These are phyloP conservation scores for Straminergon stramineum DNA, from an alignment of 225 moss, liverwort and hornwort genomes.

Conservation along the genomic window DNA sequence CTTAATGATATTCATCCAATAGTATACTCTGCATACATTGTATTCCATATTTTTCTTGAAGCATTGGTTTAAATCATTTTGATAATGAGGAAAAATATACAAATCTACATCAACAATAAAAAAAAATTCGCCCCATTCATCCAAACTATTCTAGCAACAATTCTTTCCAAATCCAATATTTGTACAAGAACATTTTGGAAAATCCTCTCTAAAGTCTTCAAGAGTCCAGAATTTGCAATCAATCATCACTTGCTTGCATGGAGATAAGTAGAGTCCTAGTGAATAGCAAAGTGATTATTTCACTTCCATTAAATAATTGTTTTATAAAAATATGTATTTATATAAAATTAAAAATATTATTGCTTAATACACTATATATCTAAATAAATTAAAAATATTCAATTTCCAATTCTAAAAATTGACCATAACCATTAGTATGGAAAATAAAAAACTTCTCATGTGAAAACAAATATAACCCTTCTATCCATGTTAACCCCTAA, in stretches of 20 bases:
- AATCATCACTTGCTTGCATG: not conserved
- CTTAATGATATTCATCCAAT: not conserved
- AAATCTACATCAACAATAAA: not conserved
- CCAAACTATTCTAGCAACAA: not conserved
- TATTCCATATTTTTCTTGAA: not conserved
- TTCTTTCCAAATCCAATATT: not conserved
- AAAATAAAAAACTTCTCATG: rapidly evolving
- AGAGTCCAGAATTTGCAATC: not conserved
- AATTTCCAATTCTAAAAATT: not conserved
- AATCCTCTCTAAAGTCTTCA: not conserved
- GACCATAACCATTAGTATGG: not conserved
- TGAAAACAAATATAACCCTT: not conserved
- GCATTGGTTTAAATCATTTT: not conserved
- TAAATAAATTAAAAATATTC: rapidly evolving
- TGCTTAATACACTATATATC: not conserved
- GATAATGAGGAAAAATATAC: not conserved
- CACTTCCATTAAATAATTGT: not conserved
- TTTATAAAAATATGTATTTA: not conserved
- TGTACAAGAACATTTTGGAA: not conserved
- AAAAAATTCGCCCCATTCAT: not conserved
- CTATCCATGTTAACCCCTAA: not conserved
- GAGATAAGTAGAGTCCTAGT: not conserved
- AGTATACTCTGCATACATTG: not conserved
- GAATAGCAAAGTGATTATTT: not conserved
- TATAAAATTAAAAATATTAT: not conserved